Base-by-base conservation (phyloP, 2,329 filamentous ascomycete species). In the Fusarium tuaranense region DNA sequence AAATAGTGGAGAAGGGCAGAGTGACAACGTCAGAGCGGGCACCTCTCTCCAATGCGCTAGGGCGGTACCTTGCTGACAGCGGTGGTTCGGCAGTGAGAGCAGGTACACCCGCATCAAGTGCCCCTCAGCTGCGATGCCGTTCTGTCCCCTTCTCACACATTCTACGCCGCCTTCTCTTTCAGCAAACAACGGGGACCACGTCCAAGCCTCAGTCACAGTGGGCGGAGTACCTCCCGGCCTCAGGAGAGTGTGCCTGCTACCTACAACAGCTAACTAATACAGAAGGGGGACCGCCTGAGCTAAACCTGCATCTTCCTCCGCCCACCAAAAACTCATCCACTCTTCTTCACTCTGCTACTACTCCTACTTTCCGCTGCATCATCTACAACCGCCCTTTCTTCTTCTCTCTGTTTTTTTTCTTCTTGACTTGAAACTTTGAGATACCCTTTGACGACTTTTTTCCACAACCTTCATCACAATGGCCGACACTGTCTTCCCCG, bases 131-230 rank as follows among this genome's bases (percentile, higher is more conserved):
- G 44, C 70, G 69, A 75, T 73, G 81, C 84, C 83, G 83, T 84
- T 84, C 77, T 78, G 81, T 82, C 63, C 60, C 68, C 68, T 86
- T 86, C 84, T 84, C 80, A 81, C 78, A 82, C 82, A 79, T 86
- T 86, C 84, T 81, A 81, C 73, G 67, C 63, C 59, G 60, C 68
- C 58, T 57, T 55, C 69, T 66, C 63, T 59, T 48, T 69, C 65
- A 75, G 69, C 69, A 73, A 75, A 65, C 51, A 55, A 55, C 41
- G 41, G 41, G 39, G 41, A 46, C 51, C 69, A 32, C 30, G 69
- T 65, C 69, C 69, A 72, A 72, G 70, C 74, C 75, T 76, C 72
- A 36, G 34, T 36, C 34, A 65, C 70, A 61, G 68, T 69, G 65
- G 41, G 69, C 58, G 51, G 70, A 48, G 46, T 48, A 16, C 22